Conservation (phyloP, 257 asterid genomes). For the Jacaranda mimosifolia region DNA sequence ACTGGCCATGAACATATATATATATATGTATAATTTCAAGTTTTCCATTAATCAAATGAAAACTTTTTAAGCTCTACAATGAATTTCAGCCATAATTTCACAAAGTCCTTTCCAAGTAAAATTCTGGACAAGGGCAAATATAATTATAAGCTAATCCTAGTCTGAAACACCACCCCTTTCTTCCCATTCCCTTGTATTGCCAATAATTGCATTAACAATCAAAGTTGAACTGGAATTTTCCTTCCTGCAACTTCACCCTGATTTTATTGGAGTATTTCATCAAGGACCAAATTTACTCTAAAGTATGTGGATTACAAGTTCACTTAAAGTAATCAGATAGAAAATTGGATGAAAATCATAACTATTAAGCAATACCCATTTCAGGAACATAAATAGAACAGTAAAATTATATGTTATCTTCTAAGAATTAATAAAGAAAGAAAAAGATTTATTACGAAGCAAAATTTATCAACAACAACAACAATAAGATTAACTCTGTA, state of each 20-base stretch:
- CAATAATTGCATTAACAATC: neutral
- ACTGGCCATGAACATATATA: too few species aligned
- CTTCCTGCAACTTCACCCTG: neutral
- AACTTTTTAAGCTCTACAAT: too few species aligned
- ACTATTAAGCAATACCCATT: neutral
- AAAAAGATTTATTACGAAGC: neutral
- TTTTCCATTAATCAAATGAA: too few species aligned
- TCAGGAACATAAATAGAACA: neutral
- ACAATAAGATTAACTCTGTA: neutral
- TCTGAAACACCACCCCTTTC: neutral
- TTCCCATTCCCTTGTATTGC: neutral
- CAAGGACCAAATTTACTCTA: neutral
- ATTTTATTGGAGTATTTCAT: neutral
- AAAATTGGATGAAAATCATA: neutral
- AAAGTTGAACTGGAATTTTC: neutral
- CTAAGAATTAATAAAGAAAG: neutral
- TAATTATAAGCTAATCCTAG: neutral
- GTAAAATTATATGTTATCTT: neutral
- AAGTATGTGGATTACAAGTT: neutral
- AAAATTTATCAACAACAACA: neutral
- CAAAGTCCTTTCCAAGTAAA: neutral
- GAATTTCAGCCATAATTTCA: neutral
- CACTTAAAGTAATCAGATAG: neutral
- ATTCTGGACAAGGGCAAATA: neutral
- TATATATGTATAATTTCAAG: too few species aligned